These are phyloP conservation scores for Leucoagaricus sp. DNA, from an alignment of 1,284 basidiomycete species.

Conservation along the genomic window DNA sequence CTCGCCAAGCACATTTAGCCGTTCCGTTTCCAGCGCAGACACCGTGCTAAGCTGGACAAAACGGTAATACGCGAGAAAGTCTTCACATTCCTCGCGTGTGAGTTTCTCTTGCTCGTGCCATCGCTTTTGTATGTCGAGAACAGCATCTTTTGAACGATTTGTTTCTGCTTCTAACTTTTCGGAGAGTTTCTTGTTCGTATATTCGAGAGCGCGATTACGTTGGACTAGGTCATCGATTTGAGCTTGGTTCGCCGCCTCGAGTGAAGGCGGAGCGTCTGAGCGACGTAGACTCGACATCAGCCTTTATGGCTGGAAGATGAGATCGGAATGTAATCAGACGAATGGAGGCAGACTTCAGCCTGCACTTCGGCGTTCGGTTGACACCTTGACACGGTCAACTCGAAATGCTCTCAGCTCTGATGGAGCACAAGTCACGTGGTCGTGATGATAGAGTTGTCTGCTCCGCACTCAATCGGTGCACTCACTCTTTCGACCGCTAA, in stretches of 20 bases:
- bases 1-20: slow-evolving; percentile 47
- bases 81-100: slow-evolving; percentile 64
- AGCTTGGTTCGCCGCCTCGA: slow-evolving; percentile 58
- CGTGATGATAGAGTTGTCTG: too few relatives aligned
- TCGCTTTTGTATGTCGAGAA: slow-evolving; percentile 45
- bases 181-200: slow-evolving; percentile 52
- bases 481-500: too few relatives aligned
- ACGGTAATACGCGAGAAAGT: slow-evolving; percentile 59
- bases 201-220: slow-evolving; percentile 60
- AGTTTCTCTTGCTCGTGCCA: slow-evolving; percentile 53
- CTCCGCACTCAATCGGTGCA: too few relatives aligned
- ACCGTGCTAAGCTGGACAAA: slow-evolving; percentile 60
- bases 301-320: neutral
- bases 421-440: too few relatives aligned
- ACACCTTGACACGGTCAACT: too few relatives aligned
- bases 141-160: slow-evolving; percentile 42
- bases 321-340: neutral
- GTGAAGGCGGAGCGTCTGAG: slow-evolving; percentile 28
- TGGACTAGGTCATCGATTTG: slow-evolving; percentile 71
- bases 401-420: too few relatives aligned
- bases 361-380: too few relatives aligned
- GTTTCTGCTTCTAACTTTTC: slow-evolving; percentile 47
- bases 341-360: too few relatives aligned
- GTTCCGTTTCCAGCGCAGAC: slow-evolving; percentile 53
- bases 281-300: neutral